Base-by-base conservation (phyloP, 495 filamentous ascomycete genomes). In the Talaromyces trachyspermus region DNA sequence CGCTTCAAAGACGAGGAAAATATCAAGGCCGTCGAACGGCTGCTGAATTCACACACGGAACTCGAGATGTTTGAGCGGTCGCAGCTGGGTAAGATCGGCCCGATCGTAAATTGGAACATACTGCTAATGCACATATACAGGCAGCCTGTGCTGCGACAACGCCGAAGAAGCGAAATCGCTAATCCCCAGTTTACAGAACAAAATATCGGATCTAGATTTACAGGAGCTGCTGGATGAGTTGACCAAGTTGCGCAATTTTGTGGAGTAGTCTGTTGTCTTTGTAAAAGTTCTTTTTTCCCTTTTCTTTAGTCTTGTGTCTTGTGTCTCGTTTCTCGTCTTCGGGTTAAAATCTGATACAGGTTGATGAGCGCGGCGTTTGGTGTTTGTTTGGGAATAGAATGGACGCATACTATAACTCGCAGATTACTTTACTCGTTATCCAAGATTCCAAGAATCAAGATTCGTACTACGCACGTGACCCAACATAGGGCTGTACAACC, bases 101-200 rank as follows among this genome's bases (percentile, higher is more conserved):
- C 24, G 14, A n/a, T 32, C n/a, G 18, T 6, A 18, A 12, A 15
- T 17, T 18, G 39, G 29, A 8, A 48, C 30, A 40, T 49, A 37
- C 60, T 53, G 30, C 40, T 29, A 24, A 55, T 37, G 41, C 41
- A 24, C 41, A 19, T 20, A 20, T 46, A 46, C 53, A 94, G 91
- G 88, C 5, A 89, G 88, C 47, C 74, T 98, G 18, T 95, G 88
- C 66, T 95, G 89, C 58, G 89, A 95, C 54, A 83, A 77, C 18
- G 83, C 85, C 33, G 94, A 98, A 54, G 92, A 98, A 71, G 94
- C 92, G 54, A 95, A 95, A 72, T 95, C 87, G 7, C 74, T 98
- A 37, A 95, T 98, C 47, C 92, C 92, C 0, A 95, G 88, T 54
- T 71, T 98, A 18, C 75, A 80, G 51, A 77, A 86, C 58, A 98